Evolutionary conservation across 1,284 basidiomycete species (phyloP), one percentile per base, ranked within the genome.

Genomic region (Cryptococcus sp.): DNA sequence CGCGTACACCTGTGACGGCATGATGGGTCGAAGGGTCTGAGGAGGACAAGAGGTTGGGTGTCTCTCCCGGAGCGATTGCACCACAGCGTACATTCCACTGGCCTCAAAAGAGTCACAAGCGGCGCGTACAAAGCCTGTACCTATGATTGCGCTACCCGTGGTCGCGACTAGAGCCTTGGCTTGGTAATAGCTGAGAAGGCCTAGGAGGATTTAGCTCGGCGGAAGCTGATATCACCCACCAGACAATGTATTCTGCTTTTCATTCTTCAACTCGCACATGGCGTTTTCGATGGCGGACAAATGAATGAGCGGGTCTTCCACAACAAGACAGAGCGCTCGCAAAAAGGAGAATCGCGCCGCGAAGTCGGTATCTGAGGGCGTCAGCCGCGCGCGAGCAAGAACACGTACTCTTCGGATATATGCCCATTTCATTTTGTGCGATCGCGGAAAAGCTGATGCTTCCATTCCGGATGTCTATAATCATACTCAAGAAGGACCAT

Each of bases 171-270:
- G 43, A 2, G 48, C 45, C 17, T 58, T 50, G 1, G 62, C 68
- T 5, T 60, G 49, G 54, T 45, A 55, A 45, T 52, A 61, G 50
- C 62, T 68, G 42, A 70, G 52, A n/a, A 69, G 25, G 10, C 67
- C 67, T 41, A n/a, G 11, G 60, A 52, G 13, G 4, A 16, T 20
- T 54, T 8, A 42, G 41, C 30, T 16, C 10, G 2, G 20, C n/a
- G 23, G 25, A 5, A 16, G 0, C 16, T 19, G 47, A 35, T 45
- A 25, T 15, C 13, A 13, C 59, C 25, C 25, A 60, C 59, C 39
- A 58, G 69, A 41, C 51, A 47, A 23, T 5, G 55, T 45, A 23
- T 68, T 58, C 8, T 60, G 52, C 1, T 52, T 50, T 10, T 30
- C 47, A 40, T 53, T 47, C 17, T 55, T 47, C 16, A 55, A 22